phyloP scores from a whole-genome alignment of 768 basidiomycete genomes.

The Suillus subluteus region DNA sequence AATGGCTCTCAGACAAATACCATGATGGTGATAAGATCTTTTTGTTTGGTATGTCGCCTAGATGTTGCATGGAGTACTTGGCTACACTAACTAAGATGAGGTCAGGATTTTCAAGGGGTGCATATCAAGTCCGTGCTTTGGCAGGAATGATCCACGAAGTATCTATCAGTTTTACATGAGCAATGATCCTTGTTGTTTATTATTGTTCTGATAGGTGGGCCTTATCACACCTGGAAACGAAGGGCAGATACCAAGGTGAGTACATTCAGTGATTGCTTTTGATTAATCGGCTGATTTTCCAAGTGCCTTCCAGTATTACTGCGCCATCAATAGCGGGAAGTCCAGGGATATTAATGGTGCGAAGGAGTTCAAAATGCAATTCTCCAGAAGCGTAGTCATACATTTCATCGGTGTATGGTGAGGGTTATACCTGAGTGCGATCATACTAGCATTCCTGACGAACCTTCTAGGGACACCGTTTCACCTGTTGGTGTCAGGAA shows the following conservation, averaged over 20 bases:
- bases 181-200: not conserved
- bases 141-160: conserved; percentile 10
- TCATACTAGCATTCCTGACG: not conserved
- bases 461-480: conserved; percentile 39
- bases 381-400: not conserved
- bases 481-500: conserved; percentile 41
- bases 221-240: not conserved
- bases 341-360: not conserved
- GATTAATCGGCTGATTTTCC: not conserved
- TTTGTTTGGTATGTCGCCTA: conserved; percentile 6
- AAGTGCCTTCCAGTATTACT: conserved; percentile 3
- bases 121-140: conserved; percentile 9
- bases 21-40: conserved; percentile 10
- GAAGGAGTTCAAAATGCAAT: conserved; percentile 3
- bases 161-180: not conserved
- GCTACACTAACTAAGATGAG: not conserved
- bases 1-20: not conserved
- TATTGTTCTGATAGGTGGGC: conserved; percentile 31
- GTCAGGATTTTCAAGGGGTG: conserved; percentile 9
- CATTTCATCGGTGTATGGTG: conserved; percentile 12
- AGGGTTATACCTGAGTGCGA: not conserved
- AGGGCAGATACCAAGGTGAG: not conserved
- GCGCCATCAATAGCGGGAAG: not conserved
- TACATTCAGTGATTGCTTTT: not conserved
- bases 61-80: not conserved